These are phyloP conservation scores for Candida koratica DNA, from an alignment of 805 yeast species.

Conservation along the genomic window DNA sequence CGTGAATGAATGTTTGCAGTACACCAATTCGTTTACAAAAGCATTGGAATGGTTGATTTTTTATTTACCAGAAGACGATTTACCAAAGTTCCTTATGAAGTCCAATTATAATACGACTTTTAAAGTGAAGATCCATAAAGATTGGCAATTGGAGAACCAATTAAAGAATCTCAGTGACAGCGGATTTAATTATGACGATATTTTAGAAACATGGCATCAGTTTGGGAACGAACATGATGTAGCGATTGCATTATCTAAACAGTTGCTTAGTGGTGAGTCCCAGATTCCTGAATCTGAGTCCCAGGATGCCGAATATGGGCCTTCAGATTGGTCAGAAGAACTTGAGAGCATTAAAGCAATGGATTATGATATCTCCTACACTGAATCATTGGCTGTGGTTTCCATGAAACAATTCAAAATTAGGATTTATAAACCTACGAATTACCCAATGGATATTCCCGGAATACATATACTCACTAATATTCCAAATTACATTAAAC, in stretches of 20 bases:
- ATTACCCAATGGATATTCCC: conserved; percentile 65
- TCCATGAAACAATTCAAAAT: conserved; percentile 4
- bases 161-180: conserved; percentile 56
- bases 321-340: conserved; percentile 13
- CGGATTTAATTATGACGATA: conserved; percentile 69
- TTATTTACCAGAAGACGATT: conserved; percentile 91
- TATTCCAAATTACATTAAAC: conserved; percentile 67
- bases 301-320: background rate
- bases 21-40: conserved; percentile 47
- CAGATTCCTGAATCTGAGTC: background rate
- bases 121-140: conserved; percentile 52
- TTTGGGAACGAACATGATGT: conserved; percentile 41
- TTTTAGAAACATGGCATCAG: conserved; percentile 44
- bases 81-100: conserved; percentile 64
- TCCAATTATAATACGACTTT: conserved; percentile 55
- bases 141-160: conserved; percentile 53
- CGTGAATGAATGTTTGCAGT: conserved; percentile 64
- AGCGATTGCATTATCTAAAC: conserved; percentile 8
- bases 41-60: conserved; percentile 75
- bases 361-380: conserved; percentile 10
- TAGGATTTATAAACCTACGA: conserved; percentile 19
- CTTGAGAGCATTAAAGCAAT: conserved; percentile 10
- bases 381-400: background rate
- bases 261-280: background rate
- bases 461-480: conserved; percentile 58